Evolutionary conservation across 208 protist species (phyloP), one percentile per base, ranked within the genome.

Genomic region (Leishmania aethiopica): DNA sequence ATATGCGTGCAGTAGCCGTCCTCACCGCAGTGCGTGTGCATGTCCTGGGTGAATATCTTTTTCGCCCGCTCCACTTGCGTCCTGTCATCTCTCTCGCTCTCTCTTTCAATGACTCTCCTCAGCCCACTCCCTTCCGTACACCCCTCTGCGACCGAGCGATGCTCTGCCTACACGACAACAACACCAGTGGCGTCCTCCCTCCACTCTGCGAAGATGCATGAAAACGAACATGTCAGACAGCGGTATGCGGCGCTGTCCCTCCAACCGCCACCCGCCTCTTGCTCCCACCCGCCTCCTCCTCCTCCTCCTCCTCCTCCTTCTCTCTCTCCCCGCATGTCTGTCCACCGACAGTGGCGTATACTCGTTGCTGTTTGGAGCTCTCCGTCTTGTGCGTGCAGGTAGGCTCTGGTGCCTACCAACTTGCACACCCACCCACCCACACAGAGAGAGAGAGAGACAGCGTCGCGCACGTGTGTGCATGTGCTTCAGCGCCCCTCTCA

Each of bases 81-180:
- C 25, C 40, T n/a, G 49, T 19, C 8, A 10, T 49, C 32, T 82
- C 49, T 47, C 32, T n/a, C n/a, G n/a, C n/a, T 82, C 77, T 73
- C 47, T 73, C 32, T 66, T 55, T 47, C 51, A 51, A 5, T 67
- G 51, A 19, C 17, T 0, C 51, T 55, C 51, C 51, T 1, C 55
- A 42, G 19, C 22, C 47, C 45, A 53, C 5, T 22, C 32, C 37
- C 67, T 28, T n/a, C 6, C 17, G 2, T 45, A 70, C n/a, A 55
- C 15, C 7, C 35, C 40, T 28, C 25, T 49, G 40, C 17, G 3
- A 0, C 32, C 67, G 35, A 64, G 67, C 67, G 17, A 6, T 3
- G 5, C 15, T 72, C 64, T 25, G 64, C 2, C 32, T 40, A n/a
- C n/a, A 49, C 19, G 37, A 13, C 67, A 49, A 32, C 7, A 37